Base-by-base conservation (phyloP, 208 protist species). In the Angomonas deanei region DNA sequence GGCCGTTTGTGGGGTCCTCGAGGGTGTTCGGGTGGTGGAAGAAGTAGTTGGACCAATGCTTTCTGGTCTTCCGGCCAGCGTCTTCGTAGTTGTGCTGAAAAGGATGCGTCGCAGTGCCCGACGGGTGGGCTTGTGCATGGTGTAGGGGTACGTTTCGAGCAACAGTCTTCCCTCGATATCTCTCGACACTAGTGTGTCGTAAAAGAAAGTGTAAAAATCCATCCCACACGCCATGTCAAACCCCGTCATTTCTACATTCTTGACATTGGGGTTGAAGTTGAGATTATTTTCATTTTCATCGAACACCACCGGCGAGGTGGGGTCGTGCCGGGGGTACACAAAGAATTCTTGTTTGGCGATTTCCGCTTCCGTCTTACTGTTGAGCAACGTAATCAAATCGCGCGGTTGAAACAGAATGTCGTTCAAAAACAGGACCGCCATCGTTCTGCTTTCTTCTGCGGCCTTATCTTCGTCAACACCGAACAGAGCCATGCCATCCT, bases 151-250 rank as follows among this genome's bases (percentile, higher is more conserved):
- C 26, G 60, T 36, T 4, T 64, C 24, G 5, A 66, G 28, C 36
- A 93, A 74, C 13, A 66, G 38, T 15, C 61, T 26, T 13, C 83
- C 86, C 2, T 66, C 55, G 3, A 66, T 68, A 64, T 86, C 81
- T 0, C 86, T 72, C 11, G 72, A 53, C 10, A 93, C 81, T 79
- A 80, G 88, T 10, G 68, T 78, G 61, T 93, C 86, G 67, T 93
- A 93, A 48, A 93, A 84, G 33, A 52, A 72, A 39, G 64, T 71
- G 70, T 90, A 91, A 64, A 82, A 93, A 68, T 93, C 86, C 81
- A 93, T 86, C 10, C 80, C 86, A 78, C 86, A 93, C 49, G 86
- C 86, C 74, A 93, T 76, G 60, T 93, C 83, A 31, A 93, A 91
- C 17, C 0, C 39, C 1, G 17, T 11, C 32, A 17, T 17, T 27